Evolutionary conservation across 768 basidiomycete genomes (phyloP), one percentile per base, ranked within the genome.

Genomic region (Coprinellus micaceus): DNA sequence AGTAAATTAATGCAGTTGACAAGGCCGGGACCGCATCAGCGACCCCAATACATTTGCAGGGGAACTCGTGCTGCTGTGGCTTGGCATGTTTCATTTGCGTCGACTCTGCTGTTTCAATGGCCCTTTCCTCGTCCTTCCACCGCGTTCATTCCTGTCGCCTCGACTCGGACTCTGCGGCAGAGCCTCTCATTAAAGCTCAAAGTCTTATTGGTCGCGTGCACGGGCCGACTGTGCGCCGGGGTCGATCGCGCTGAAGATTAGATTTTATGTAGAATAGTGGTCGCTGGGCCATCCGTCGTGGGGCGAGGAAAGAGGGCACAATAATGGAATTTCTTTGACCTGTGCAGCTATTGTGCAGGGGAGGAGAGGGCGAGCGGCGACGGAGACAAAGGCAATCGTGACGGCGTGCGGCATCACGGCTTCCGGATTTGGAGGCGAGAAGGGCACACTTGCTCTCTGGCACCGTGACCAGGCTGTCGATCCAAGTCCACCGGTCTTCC

Each of bases 211-310:
- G 29, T 30, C 25, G 28, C 54, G 53, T 39, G 54, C 61, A 56
- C 59, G 44, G 53, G 48, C 58, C 57, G 61, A 59, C 64, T 61
- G 60, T 63, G 59, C 50, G 58, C 63, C 60, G 65, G 56, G 49
- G 56, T 55, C 57, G 64, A 70, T 71, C 63, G 63, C 57, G 61
- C 70, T 71, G 67, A 63, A 70, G 67, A 71, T 67, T 57, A 57
- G 52, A 40, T 56, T 6, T 25, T 25, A 30, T 30, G 26, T 2
- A 13, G 4, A 47, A 58, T 52, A 45, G 41, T 29, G 47, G 19
- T 25, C 17, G 50, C 40, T 57, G n/a, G 30, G 36, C 10, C 4
- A 2, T 44, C 28, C 13, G 4, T 24, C 13, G 55, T 41, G 45
- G 56, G 37, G 21, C 64, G n/a, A n/a, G n/a, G n/a, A n/a, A n/a